Percentiles rank a stretch among this genome's conserved stretches.
These are phyloP conservation scores for Aegle marmelos DNA, from an alignment of 345 rosid species.

Conservation along the genomic window DNA sequence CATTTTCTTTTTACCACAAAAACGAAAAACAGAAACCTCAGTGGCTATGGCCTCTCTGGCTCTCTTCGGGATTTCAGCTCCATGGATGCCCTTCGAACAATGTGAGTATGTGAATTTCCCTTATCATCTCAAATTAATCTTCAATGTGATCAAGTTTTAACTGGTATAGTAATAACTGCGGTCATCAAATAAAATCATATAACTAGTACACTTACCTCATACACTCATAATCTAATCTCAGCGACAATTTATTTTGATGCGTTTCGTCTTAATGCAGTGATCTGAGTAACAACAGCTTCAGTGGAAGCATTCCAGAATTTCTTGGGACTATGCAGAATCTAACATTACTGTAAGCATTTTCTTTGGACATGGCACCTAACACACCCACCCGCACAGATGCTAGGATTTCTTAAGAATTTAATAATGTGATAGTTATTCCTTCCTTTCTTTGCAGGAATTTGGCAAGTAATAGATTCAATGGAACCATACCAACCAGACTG, in stretches of 20 bases:
- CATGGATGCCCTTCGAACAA: constrained; percentile 23
- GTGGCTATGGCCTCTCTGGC: constrained; percentile 10
- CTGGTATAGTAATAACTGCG: too few relatives aligned
- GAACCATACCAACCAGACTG: constrained; percentile 19
- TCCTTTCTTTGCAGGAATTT: constrained; percentile 15
- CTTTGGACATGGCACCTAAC: neutral
- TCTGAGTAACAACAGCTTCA: constrained; percentile 20
- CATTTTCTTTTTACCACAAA: too few relatives aligned
- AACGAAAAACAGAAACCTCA: constrained; percentile 13
- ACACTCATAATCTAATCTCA: too few relatives aligned
- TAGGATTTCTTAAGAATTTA: neutral
- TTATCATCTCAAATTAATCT: neutral
- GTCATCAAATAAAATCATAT: too few relatives aligned
- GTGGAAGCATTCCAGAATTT: constrained; percentile 24
- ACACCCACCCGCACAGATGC: too few relatives aligned
- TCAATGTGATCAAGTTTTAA: neutral
- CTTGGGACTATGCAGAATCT: constrained; percentile 17
- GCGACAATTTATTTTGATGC: too few relatives aligned
- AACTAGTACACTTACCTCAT: too few relatives aligned
- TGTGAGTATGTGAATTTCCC: constrained; percentile 6
- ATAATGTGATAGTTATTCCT: neutral
- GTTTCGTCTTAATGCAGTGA: constrained; percentile 10
- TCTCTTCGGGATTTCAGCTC: constrained; percentile 24
- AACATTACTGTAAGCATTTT: constrained; percentile 15
- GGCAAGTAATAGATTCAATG: constrained; percentile 18